These are phyloP conservation scores for Umbelopsis ramanniana DNA, from an alignment of 192 early-diverging fungal species.

Conservation along the genomic window DNA sequence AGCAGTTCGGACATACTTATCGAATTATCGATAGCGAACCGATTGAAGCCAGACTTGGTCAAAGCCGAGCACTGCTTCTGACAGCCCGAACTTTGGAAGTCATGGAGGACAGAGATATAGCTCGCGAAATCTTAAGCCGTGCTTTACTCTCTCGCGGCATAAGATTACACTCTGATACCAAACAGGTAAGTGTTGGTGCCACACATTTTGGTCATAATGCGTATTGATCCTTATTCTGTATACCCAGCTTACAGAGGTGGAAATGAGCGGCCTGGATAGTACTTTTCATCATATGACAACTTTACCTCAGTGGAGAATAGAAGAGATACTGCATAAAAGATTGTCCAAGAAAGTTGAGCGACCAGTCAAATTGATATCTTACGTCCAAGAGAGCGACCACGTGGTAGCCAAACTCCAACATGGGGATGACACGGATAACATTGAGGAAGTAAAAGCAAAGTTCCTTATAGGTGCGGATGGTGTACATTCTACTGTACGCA, in stretches of 20 bases:
- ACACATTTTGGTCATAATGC: neutral
- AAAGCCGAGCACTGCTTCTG: constrained; percentile 30
- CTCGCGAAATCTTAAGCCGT: neutral
- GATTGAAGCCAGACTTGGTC: neutral
- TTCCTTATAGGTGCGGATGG: constrained; percentile 45
- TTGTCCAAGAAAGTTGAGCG: constrained; percentile 28
- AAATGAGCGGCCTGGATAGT: constrained; percentile 22
- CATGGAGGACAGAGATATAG: constrained; percentile 21
- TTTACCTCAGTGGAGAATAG: constrained; percentile 26
- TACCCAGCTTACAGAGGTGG: constrained; percentile 19
- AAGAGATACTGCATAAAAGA: constrained; percentile 3
- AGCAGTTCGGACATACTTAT: constrained; percentile 22
- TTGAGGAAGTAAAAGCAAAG: neutral
- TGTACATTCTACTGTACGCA: constrained; percentile 36
- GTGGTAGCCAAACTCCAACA: constrained; percentile 3
- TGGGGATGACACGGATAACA: neutral
- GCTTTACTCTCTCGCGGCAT: constrained; percentile 5
- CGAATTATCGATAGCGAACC: constrained; percentile 20
- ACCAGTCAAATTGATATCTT: constrained; percentile 8
- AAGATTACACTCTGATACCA: neutral
- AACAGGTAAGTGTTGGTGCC: neutral
- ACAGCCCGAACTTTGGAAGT: constrained; percentile 30
- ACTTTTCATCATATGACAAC: constrained; percentile 27
- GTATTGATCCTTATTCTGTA: neutral
- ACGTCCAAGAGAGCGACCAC: constrained; percentile 23